Evolutionary conservation across 371 early-diverging fungal species (phyloP).

Genomic region (Mortierella sp.): DNA sequence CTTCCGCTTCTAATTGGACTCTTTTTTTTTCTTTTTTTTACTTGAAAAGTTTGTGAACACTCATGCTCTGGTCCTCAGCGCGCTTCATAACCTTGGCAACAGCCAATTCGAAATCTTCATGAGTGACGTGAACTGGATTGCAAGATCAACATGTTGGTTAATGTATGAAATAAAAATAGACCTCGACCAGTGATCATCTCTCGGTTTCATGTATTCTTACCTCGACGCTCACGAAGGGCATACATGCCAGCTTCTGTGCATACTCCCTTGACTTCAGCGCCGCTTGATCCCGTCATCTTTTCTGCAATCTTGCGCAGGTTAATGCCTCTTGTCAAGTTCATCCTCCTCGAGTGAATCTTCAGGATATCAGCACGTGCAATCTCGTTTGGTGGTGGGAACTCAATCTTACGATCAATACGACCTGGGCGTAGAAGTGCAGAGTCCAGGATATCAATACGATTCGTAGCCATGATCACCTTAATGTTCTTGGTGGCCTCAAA

Average conservation of each 20-base stretch:
- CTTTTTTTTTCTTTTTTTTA: conserved; percentile 56
- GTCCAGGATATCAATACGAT: conserved; percentile 99
- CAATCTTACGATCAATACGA: conserved; percentile 99
- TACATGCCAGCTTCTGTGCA: conserved; percentile 99
- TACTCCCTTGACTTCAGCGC: conserved; percentile 99
- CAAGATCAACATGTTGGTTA: conserved; percentile 55
- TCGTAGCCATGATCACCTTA: conserved; percentile 99
- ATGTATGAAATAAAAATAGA: background rate
- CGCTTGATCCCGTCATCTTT: conserved; percentile 95
- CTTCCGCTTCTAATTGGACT: conserved; percentile 1
- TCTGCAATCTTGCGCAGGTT: conserved; percentile 97
- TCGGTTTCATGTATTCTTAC: conserved; percentile 5
- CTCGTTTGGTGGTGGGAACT: conserved; percentile 99
- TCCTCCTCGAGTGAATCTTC: conserved; percentile 99
- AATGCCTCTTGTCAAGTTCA: conserved; percentile 99
- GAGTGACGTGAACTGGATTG: conserved; percentile 95
- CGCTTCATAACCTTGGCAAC: conserved; percentile 99
- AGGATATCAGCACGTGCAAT: conserved; percentile 98
- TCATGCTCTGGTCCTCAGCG: conserved; percentile 96
- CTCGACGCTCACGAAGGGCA: conserved; percentile 96
- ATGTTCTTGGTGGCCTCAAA: conserved; percentile 99
- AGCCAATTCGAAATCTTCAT: conserved; percentile 99
- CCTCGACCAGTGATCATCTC: background rate
- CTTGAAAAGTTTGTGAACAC: conserved; percentile 98
- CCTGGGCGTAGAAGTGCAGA: conserved; percentile 98